Evolutionary conservation across 257 asterid species (phyloP).

Genomic region (Anisodus tanguticus): DNA sequence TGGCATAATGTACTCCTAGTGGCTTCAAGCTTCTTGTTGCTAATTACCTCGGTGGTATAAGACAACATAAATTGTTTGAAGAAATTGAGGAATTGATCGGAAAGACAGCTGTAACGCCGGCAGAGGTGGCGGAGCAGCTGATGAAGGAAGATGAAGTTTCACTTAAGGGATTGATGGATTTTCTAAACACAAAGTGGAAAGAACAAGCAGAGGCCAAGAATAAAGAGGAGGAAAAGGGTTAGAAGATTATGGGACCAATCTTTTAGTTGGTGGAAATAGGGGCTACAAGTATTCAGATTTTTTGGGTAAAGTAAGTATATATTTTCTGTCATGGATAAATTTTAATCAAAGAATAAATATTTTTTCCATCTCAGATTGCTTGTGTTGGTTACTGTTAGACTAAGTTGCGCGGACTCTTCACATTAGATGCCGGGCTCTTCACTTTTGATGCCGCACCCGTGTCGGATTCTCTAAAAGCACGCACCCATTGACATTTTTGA

Average conservation of each 20-base stretch:
- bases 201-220: conserved; percentile 34
- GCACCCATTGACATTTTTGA: too few species aligned
- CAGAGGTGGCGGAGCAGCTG: conserved; percentile 76
- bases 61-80: conserved; percentile 45
- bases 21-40: conserved; percentile 59
- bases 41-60: conserved; percentile 50
- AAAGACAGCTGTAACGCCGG: conserved; percentile 53
- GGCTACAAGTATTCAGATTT: too few species aligned
- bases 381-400: too few species aligned
- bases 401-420: too few species aligned
- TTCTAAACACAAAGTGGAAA: conserved; percentile 41
- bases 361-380: too few species aligned
- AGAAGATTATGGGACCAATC: not conserved
- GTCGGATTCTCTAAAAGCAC: too few species aligned
- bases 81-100: conserved; percentile 52
- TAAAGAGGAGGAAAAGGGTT: not conserved
- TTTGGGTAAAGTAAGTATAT: too few species aligned
- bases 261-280: not conserved
- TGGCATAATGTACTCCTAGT: conserved; percentile 62
- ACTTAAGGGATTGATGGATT: conserved; percentile 51
- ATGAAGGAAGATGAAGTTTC: conserved; percentile 53
- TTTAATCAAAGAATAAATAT: too few species aligned
- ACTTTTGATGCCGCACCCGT: too few species aligned
- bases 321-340: too few species aligned
- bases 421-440: too few species aligned